A percentile compares a stretch with the other conserved stretches of the same genome.
These are phyloP conservation scores for Suhomyces sp. DNA, from an alignment of 805 yeast species.

Conservation along the genomic window DNA sequence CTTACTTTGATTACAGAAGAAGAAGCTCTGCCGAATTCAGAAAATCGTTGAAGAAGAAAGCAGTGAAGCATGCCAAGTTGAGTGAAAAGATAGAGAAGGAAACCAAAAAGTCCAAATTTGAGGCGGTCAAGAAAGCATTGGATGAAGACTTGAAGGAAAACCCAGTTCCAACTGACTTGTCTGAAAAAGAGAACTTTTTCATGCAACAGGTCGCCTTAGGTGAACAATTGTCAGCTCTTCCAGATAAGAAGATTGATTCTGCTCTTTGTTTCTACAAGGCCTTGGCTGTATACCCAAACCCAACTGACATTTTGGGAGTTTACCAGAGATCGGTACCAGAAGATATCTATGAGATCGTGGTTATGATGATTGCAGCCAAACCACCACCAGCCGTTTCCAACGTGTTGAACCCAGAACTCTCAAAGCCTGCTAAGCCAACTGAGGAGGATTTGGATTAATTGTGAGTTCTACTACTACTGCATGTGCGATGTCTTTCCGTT, in stretches of 20 bases:
- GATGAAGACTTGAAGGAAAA: constrained; percentile 61
- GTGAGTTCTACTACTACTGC: too few relatives aligned
- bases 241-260: constrained; percentile 73
- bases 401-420: constrained; percentile 41
- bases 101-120: constrained; percentile 59
- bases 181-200: constrained; percentile 75
- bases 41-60: constrained; percentile 62
- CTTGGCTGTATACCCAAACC: constrained; percentile 88
- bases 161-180: constrained; percentile 71
- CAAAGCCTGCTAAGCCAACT: constrained; percentile 22
- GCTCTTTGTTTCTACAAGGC: constrained; percentile 94
- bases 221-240: constrained; percentile 69
- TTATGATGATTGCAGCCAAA: constrained; percentile 84
- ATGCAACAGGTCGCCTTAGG: constrained; percentile 81
- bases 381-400: constrained; percentile 82
- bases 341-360: constrained; percentile 76
- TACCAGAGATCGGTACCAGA: constrained; percentile 88
- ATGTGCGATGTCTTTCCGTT: too few relatives aligned
- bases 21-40: constrained; percentile 83
- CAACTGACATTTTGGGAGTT: constrained; percentile 84
- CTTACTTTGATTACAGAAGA: constrained; percentile 90
- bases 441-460: constrained; percentile 37
- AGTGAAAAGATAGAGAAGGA: constrained; percentile 53
- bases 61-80: constrained; percentile 58
- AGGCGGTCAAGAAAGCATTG: constrained; percentile 60